Evolutionary conservation across 768 basidiomycete genomes (phyloP).

Genomic region (Dioszegia hungarica): DNA sequence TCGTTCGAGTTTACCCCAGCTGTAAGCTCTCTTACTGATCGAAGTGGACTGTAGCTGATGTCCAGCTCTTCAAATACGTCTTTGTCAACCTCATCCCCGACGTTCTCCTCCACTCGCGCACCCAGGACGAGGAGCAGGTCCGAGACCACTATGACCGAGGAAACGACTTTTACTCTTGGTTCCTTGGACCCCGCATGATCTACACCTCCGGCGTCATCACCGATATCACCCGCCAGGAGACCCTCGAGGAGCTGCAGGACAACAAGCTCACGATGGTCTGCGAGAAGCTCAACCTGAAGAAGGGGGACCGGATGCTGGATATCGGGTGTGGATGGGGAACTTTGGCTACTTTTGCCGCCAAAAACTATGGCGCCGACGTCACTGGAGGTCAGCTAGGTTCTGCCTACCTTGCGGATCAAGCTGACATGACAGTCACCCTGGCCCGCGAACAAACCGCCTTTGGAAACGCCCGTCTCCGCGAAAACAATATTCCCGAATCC

Average conservation of each 20-base stretch:
- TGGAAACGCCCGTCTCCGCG: constrained; percentile 77
- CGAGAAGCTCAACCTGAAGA: constrained; percentile 82
- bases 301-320: constrained; percentile 62
- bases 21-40: constrained; percentile 16
- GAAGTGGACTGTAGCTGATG: constrained; percentile 1
- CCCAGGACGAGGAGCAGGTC: constrained; percentile 92
- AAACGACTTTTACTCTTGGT: constrained; percentile 92
- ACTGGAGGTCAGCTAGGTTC: constrained; percentile 59
- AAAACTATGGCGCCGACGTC: constrained; percentile 94
- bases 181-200: constrained; percentile 56
- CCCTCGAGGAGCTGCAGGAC: constrained; percentile 91
- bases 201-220: constrained; percentile 89
- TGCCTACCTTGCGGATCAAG: too few species aligned
- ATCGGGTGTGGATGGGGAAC: constrained; percentile 85
- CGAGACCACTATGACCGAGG: constrained; percentile 95
- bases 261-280: constrained; percentile 96
- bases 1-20: constrained; percentile 84
- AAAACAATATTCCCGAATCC: constrained; percentile 67
- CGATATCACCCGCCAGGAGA: constrained; percentile 66
- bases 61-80: constrained; percentile 80
- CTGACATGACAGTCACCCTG: constrained; percentile 83
- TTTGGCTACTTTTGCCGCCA: constrained; percentile 85
- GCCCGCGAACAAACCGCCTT: constrained; percentile 86
- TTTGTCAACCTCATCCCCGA: constrained; percentile 84
- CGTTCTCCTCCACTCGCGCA: constrained; percentile 81